Conservation (phyloP, 495 filamentous ascomycete genomes). For the Pyrenopolyporus hunteri region DNA sequence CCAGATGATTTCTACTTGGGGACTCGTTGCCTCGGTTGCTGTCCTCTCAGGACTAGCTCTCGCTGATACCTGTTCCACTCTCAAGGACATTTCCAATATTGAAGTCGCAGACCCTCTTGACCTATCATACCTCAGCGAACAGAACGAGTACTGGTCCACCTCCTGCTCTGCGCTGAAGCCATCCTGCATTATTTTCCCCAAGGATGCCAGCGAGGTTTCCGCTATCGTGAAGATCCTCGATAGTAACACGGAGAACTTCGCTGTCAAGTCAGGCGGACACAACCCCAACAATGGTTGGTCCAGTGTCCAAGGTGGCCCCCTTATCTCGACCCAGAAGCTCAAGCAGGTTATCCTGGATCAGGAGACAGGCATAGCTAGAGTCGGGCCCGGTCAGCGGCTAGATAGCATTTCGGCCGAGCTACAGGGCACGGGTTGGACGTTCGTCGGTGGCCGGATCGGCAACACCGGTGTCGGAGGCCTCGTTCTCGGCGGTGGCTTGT, state of each 20-base stretch:
- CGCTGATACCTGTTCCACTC: slow-evolving; percentile 45
- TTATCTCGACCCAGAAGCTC: slow-evolving; percentile 57
- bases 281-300: slow-evolving; percentile 55
- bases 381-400: slow-evolving; percentile 59
- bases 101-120: slow-evolving; percentile 41
- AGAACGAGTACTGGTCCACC: slow-evolving; percentile 56
- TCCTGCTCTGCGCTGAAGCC: slow-evolving; percentile 51
- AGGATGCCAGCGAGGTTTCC: slow-evolving; percentile 45
- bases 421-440: slow-evolving; percentile 52
- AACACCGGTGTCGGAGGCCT: slow-evolving; percentile 54
- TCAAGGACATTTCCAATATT: slow-evolving; percentile 42
- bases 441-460: slow-evolving; percentile 58
- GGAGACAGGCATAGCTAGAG: slow-evolving; percentile 49
- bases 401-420: slow-evolving; percentile 55
- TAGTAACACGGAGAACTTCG: slow-evolving; percentile 51
- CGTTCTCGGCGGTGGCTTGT: slow-evolving; percentile 51
- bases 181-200: slow-evolving; percentile 55
- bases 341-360: slow-evolving; percentile 52
- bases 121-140: slow-evolving; percentile 45
- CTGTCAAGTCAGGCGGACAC: slow-evolving; percentile 61
- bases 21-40: slow-evolving; percentile 16
- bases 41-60: slow-evolving; percentile 27
- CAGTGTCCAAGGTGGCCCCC: slow-evolving; percentile 58
- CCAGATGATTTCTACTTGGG: slow-evolving; percentile 25
- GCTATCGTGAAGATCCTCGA: slow-evolving; percentile 42